Evolutionary conservation across 768 basidiomycete genomes (phyloP), one percentile per base, ranked within the genome.

Genomic region (Daedalea quercina): DNA sequence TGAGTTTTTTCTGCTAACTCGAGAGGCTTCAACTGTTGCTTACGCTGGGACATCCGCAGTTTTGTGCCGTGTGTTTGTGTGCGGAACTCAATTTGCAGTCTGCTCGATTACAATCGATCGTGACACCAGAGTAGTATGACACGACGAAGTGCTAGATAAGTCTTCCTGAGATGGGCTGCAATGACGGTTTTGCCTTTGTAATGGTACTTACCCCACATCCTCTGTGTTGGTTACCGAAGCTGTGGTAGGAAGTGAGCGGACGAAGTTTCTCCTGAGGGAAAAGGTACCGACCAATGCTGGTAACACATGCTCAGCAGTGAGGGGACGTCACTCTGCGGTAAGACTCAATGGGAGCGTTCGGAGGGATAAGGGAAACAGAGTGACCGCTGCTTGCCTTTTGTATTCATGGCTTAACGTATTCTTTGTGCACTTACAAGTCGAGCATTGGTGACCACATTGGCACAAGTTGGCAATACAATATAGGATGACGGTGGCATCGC

Each of bases 11-110:
- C 6, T 15, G 20, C 31, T 19, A 9, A 26, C 8, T 28, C 28
- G 19, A n/a, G 17, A 19, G 19, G 19, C 4, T 8, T 40, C 8
- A 15, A 3, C 15, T 40, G 37, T 19, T 40, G 17, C 37, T 40
- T 15, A 40, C 37, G 15, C 37, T 40, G 37, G 37, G 37, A 40
- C 37, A 40, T 4, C 37, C 37, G 60, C 85, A 87, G 60, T 76
- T 74, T 9, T 83, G 80, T 3, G 73, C 74, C 57, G 68, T 79
- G 67, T 87, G 86, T 61, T 69, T 73, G 65, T 88, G 86, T 15
- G 73, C 73, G 11, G 63, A 56, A 65, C 85, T 87, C 58, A 79
- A 62, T 33, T 66, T 74, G 66, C 85, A 88, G 20, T 61, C 64
- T 4, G 70, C 67, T 28, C 66, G 69, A 34, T 69, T 66, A 61